phyloP scores from a whole-genome alignment of 192 early-diverging fungal species.

The Chytriomyces hyalinus region DNA sequence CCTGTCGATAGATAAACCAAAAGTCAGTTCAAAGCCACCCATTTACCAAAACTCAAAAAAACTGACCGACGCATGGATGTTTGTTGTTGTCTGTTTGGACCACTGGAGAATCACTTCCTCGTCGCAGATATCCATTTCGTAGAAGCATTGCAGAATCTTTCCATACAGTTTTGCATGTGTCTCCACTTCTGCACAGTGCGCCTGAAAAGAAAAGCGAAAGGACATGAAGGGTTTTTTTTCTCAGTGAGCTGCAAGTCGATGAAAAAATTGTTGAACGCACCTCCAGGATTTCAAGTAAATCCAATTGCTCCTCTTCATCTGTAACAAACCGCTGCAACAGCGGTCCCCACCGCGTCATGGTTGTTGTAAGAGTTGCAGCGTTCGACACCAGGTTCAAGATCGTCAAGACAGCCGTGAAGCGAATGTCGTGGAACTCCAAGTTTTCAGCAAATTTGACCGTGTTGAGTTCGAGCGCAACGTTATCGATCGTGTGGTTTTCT shows the following conservation, averaged over 20 bases:
- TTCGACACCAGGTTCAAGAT: conserved; percentile 69
- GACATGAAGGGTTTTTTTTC: not conserved
- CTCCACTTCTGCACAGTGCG: conserved; percentile 46
- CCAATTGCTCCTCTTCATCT: conserved; percentile 74
- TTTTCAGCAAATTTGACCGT: conserved; percentile 86
- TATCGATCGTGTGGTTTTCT: conserved; percentile 75
- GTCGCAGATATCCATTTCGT: conserved; percentile 81
- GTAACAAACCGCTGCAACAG: conserved; percentile 73
- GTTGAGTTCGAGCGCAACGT: conserved; percentile 82
- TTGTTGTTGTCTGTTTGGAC: conserved; percentile 63
- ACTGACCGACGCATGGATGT: conserved; percentile 63
- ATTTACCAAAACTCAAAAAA: not conserved
- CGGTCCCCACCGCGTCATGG: conserved; percentile 66
- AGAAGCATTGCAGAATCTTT: conserved; percentile 66
- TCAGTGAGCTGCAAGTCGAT: not conserved
- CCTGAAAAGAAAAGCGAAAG: conserved; percentile 14
- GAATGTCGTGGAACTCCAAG: conserved; percentile 78
- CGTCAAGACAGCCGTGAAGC: conserved; percentile 73
- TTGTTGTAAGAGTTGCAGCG: conserved; percentile 31
- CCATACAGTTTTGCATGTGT: conserved; percentile 61
- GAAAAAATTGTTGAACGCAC: conserved; percentile 46
- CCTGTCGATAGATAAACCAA: conserved; percentile 28
- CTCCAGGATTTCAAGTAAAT: conserved; percentile 56
- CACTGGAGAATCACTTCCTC: conserved; percentile 81
- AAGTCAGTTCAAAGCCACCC: not conserved